Percentiles rank a stretch among this genome's conserved stretches.
Evolutionary conservation across 2,329 filamentous ascomycete genomes (phyloP).

Genomic region (Hawksworthiomyces lignivorus): DNA sequence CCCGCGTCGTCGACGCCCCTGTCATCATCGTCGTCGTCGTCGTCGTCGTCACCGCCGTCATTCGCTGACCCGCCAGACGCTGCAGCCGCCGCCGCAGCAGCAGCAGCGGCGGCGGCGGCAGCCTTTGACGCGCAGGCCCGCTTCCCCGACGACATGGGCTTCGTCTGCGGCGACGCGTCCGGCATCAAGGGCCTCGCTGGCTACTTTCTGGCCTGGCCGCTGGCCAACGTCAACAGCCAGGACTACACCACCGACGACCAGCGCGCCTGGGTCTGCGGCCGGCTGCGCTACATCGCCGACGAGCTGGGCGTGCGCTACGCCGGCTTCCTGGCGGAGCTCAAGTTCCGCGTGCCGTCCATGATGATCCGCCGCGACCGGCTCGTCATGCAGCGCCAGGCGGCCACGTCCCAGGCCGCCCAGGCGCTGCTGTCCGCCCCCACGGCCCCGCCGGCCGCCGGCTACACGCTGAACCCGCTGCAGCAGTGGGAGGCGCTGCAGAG

Average conservation of each 20-base stretch:
- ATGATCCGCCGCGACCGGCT: conserved; percentile 48
- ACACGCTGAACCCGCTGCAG: conserved; percentile 36
- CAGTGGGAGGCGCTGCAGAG: conserved; percentile 41
- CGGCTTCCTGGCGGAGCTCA: conserved; percentile 45
- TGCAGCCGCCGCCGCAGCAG: neutral
- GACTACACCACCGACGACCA: conserved; percentile 54
- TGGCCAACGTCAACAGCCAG: conserved; percentile 45
- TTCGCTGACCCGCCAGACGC: neutral
- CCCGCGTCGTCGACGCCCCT: conserved; percentile 4
- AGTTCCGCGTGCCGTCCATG: conserved; percentile 55
- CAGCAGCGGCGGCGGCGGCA: neutral
- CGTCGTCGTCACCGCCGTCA: neutral
- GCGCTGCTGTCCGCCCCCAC: conserved; percentile 30
- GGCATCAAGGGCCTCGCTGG: conserved; percentile 47
- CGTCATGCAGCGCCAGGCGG: conserved; percentile 35
- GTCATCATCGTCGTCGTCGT: neutral
- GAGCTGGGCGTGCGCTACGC: conserved; percentile 53
- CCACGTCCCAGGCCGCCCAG: conserved; percentile 20
- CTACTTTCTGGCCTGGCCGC: conserved; percentile 53
- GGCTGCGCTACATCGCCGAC: conserved; percentile 46
- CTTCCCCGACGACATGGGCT: conserved; percentile 25
- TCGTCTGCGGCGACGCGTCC: conserved; percentile 42
- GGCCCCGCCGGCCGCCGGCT: conserved; percentile 14
- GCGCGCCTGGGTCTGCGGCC: conserved; percentile 45
- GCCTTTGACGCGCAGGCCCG: neutral